A percentile compares a stretch with the other conserved stretches of the same genome.
Conservation (phyloP, 495 filamentous ascomycete genomes). For the Beverwykella pulmonaria region DNA sequence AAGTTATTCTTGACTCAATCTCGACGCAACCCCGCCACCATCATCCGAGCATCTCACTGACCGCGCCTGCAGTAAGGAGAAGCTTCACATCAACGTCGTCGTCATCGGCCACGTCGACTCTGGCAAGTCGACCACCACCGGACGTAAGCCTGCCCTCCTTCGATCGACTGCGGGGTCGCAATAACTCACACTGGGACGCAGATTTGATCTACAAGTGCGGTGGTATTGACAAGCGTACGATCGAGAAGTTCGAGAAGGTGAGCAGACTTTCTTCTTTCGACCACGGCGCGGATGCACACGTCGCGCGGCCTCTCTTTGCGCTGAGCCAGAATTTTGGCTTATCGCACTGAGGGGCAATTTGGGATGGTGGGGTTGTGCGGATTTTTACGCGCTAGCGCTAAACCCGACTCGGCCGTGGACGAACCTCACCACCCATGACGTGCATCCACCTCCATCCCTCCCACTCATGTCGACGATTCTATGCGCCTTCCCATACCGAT, state of each 20-base stretch:
- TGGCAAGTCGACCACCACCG: constrained; percentile 98
- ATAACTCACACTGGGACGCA: constrained; percentile 43
- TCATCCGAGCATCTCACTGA: constrained; percentile 23
- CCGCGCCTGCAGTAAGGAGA: constrained; percentile 70
- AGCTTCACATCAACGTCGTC: constrained; percentile 93
- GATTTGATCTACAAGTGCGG: constrained; percentile 99
- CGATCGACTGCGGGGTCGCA: constrained; percentile 27
- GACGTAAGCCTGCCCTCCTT: constrained; percentile 53
- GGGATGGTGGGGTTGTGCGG: constrained; percentile 39
- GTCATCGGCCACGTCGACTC: constrained; percentile 99
- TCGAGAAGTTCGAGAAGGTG: constrained; percentile 99
- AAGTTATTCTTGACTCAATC: not conserved
- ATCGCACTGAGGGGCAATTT: constrained; percentile 40
- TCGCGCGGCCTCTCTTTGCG: constrained; percentile 1
- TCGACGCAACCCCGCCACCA: constrained; percentile 4
- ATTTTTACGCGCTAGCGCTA: constrained; percentile 39
- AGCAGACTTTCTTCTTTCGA: constrained; percentile 43
- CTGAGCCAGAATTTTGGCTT: constrained; percentile 37
- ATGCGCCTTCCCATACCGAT: not conserved
- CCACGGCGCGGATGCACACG: not conserved
- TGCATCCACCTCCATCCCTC: constrained; percentile 2
- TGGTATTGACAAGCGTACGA: constrained; percentile 99
- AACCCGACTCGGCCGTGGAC: constrained; percentile 20
- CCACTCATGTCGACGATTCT: not conserved
- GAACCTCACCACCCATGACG: constrained; percentile 32